Base-by-base conservation (phyloP, 2,329 filamentous ascomycete species). In the Paracoccidioides lutzii region DNA sequence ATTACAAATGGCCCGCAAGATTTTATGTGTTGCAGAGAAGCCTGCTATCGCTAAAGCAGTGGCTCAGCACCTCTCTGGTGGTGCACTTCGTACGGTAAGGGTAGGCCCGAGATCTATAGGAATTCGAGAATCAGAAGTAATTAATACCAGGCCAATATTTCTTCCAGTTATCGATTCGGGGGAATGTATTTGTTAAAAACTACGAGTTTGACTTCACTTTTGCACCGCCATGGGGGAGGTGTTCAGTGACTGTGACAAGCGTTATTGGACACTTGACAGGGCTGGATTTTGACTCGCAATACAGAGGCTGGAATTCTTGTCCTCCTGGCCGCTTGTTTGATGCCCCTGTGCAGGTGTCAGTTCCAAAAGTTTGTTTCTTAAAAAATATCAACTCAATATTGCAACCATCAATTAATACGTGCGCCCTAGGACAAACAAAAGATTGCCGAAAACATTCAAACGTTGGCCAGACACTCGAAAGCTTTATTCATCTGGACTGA, bases 401-500 rank as follows among this genome's bases (percentile, higher is more conserved):
- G 42, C 22, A 10, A n/a, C n/a, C 37, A 6, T 10, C 14, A 42
- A 3, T 42, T 35, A 52, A 42, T 37, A n/a, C 22, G 22, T 41
- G 8, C 33, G 46, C 61, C 67, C 52, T 61, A 90, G 82, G 84
- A 90, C 65, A 94, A 90, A 66, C 84, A 84, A 64, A 74, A 78
- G 0, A 85, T 98, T 59, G 90, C 90, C 8, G 78, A 83, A 37
- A 98, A 98, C 66, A 93, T 98, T 64, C 81, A 85, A 62, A 75
- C 79, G 1, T 85, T 95, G 69, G 91, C 93, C 15, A 79, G 79
- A 58, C 79, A 80, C 66, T 79, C 83, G n/a, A 80, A 78, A 55
- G 82, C 84, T 10, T 77, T 98, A 37, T 91, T 94, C 70, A 96
- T 98, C 63, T 98, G 93, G 93, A 98, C 93, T 0, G 93, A 98